These are phyloP conservation scores for Plenodomus tracheiphilus DNA, from an alignment of 2,329 filamentous ascomycete species.

Conservation along the genomic window DNA sequence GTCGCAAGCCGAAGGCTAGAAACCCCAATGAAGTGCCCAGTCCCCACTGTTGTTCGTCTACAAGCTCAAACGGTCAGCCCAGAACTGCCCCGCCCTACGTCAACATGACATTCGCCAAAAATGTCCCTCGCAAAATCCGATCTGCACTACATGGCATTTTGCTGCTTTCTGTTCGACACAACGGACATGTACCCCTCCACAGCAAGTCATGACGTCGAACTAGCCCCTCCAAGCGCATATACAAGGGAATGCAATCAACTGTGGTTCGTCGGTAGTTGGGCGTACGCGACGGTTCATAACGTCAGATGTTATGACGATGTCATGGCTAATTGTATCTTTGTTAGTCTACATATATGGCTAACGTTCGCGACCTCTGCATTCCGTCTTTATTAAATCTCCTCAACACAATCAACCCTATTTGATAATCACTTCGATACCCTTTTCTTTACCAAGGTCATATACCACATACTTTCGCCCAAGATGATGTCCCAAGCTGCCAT, in stretches of 20 bases:
- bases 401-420: not conserved
- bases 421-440: not conserved
- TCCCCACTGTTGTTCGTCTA: not conserved
- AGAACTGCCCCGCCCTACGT: conserved; percentile 29
- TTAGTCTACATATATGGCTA: not conserved
- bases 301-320: conserved; percentile 23
- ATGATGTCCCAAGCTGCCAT: conserved; percentile 61
- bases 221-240: conserved; percentile 29
- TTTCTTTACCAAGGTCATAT: not conserved
- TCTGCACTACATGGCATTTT: conserved; percentile 22
- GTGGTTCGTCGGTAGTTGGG: conserved; percentile 25
- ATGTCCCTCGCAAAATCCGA: conserved; percentile 18
- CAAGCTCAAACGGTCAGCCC: conserved; percentile 12
- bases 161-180: conserved; percentile 6
- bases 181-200: conserved; percentile 23
- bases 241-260: conserved; percentile 22
- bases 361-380: not conserved
- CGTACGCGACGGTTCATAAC: conserved; percentile 11
- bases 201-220: conserved; percentile 35
- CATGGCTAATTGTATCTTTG: conserved; percentile 20
- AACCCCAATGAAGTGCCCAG: not conserved
- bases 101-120: conserved; percentile 29
- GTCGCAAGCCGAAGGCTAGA: not conserved
- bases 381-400: conserved; percentile 1
- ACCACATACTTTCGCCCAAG: conserved; percentile 19